phyloP scores from a whole-genome alignment of 177 flowering plant species.

The Vitis hybrid region DNA sequence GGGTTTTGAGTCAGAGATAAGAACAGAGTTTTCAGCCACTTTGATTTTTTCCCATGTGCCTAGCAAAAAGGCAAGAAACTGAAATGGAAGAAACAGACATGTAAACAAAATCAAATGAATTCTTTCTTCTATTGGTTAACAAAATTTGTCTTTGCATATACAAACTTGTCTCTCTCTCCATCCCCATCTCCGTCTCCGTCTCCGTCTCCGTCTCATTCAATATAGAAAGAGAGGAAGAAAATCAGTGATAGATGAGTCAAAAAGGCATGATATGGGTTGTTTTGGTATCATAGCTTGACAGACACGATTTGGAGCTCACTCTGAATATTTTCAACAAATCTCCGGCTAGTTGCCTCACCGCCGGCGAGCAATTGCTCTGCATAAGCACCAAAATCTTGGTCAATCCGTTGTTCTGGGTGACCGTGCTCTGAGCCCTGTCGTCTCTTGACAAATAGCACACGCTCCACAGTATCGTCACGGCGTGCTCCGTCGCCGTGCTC shows the following conservation, averaged over 20 bases:
- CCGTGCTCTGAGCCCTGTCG: conserved; percentile 53
- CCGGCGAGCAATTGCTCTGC: conserved; percentile 81
- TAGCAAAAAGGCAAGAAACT: no score
- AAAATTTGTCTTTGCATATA: conserved; percentile 24
- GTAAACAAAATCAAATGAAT: conserved; percentile 13
- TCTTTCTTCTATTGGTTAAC: conserved; percentile 16
- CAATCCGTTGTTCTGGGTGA: conserved; percentile 57
- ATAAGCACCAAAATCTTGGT: conserved; percentile 74
- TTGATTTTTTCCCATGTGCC: no score
- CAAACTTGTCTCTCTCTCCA: background rate
- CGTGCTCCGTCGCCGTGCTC: conserved; percentile 66
- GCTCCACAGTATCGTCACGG: conserved; percentile 77
- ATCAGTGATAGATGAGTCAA: conserved; percentile 23
- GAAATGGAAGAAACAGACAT: no score
- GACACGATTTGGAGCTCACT: conserved; percentile 53
- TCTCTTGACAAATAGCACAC: conserved; percentile 64
- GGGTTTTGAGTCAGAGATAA: no score
- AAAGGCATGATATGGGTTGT: conserved; percentile 93
- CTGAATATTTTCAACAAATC: conserved; percentile 74
- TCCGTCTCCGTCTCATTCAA: background rate
- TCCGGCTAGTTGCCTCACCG: conserved; percentile 63
- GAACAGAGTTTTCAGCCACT: no score
- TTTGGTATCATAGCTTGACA: conserved; percentile 74
- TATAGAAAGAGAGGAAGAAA: conserved; percentile 8
- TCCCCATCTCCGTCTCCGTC: no score